phyloP scores from a whole-genome alignment of 2,329 filamentous ascomycete species.

The Colletotrichum melonis region DNA sequence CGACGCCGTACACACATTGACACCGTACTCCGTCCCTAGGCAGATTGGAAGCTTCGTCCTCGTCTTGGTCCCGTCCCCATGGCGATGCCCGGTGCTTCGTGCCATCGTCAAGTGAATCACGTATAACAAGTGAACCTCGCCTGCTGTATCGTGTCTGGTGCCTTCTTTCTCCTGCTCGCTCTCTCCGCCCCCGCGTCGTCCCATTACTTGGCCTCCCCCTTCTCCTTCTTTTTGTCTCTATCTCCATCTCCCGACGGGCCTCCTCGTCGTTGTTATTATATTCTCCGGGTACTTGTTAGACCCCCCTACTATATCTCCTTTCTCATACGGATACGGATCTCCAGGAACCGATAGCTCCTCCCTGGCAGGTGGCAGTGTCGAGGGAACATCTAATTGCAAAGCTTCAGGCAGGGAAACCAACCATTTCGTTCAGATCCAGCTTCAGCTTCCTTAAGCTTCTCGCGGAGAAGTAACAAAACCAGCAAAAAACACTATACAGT shows the following conservation, averaged over 20 bases:
- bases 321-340: not conserved
- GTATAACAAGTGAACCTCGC: conserved; percentile 25
- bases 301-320: conserved; percentile 3
- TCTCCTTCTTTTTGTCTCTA: conserved; percentile 18
- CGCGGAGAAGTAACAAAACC: not conserved
- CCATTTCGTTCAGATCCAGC: not conserved
- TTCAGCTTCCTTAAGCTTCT: not conserved
- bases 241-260: not conserved
- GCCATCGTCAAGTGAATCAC: conserved; percentile 2
- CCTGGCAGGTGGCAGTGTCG: conserved; percentile 27
- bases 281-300: not conserved
- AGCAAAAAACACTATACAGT: not conserved
- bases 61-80: not conserved
- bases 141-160: not conserved
- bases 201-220: conserved; percentile 6
- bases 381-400: conserved; percentile 21
- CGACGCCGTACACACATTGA: not conserved
- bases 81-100: not conserved
- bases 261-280: conserved; percentile 1
- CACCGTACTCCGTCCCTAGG: no score
- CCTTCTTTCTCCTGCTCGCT: not conserved
- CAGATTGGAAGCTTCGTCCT: not conserved
- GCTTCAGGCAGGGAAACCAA: not conserved
- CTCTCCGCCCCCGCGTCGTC: conserved; percentile 1
- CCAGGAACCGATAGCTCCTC: not conserved